Base-by-base conservation (phyloP, 495 filamentous ascomycete genomes). In the Talaromyces ruber region DNA sequence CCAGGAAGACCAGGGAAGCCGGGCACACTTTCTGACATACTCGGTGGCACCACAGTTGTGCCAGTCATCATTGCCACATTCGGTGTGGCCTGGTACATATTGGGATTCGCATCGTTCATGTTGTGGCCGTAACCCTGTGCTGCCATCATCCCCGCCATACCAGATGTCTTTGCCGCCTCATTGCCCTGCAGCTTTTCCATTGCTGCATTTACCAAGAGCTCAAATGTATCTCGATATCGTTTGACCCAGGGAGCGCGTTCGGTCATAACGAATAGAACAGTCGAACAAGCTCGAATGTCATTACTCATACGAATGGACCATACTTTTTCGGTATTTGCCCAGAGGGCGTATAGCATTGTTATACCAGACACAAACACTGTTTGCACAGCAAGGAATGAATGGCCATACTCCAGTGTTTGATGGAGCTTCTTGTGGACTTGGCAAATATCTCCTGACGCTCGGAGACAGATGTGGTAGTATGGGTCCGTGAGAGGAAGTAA, bases 281-380 rank as follows among this genome's bases (percentile, higher is more conserved):
- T 74, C 4, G 80, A 82, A 71, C 79, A 84, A 24, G 80, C 81
- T 52, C 81, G 77, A 53, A 82, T 79, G 39, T 83, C 78, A 62
- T 82, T 82, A 64, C 77, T 80, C 64, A 82, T 78, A 24, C 73
- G 73, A 24, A 82, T 72, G 22, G 79, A 80, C 80, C 79, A 84
- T 45, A 82, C 73, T 56, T 74, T 64, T 18, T 75, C 74, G 11
- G 76, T 75, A 51, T 79, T 75, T 9, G 73, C 77, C 75, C 76
- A 79, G 16, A 80, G 67, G 0, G 76, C 76, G 59, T 81, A 82
- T 25, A 81, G 74, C 18, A 83, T 69, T 1, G 80, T 83, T 18
- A 83, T 78, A 0, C 81, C 80, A 1, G 80, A 75, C 66, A 83
- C 80, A 65, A 83, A 83, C n/a, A 81, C 76, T 1, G 79, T 80